A percentile compares a stretch with the other conserved stretches of the same genome.
These are phyloP conservation scores for Trapa incisa DNA, from an alignment of 345 rosid genomes.

Conservation along the genomic window DNA sequence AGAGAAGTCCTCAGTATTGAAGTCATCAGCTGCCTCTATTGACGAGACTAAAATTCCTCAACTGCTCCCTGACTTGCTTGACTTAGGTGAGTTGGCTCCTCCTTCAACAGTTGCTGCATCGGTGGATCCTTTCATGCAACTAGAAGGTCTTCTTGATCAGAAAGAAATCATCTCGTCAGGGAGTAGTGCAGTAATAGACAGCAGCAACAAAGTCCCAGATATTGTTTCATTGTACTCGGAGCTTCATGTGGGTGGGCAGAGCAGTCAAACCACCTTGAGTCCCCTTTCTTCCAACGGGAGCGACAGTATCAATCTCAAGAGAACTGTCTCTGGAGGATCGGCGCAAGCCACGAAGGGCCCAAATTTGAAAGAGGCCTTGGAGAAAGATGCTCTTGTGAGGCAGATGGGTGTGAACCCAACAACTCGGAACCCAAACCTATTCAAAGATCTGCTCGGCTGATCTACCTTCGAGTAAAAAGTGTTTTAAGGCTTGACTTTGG, in stretches of 20 bases:
- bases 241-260: background rate
- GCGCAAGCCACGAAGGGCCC: conserved; percentile 43
- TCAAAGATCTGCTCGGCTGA: conserved; percentile 76
- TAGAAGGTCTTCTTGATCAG: conserved; percentile 72
- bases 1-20: background rate
- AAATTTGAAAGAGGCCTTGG: conserved; percentile 49
- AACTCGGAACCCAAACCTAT: conserved; percentile 76
- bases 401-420: conserved; percentile 86
- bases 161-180: conserved; percentile 12
- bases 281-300: conserved; percentile 8
- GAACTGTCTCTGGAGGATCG: background rate
- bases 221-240: conserved; percentile 3
- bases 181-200: conserved; percentile 20
- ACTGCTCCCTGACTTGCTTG: conserved; percentile 72
- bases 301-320: conserved; percentile 12
- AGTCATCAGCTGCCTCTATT: conserved; percentile 1
- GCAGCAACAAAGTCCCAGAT: conserved; percentile 18
- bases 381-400: conserved; percentile 82
- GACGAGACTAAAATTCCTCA: conserved; percentile 21
- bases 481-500: background rate
- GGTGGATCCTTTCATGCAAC: conserved; percentile 70
- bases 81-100: conserved; percentile 52
- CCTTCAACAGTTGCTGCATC: conserved; percentile 21
- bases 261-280: background rate
- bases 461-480: background rate